Conservation (phyloP, 306 rosid genomes). For the Morella rubra region DNA sequence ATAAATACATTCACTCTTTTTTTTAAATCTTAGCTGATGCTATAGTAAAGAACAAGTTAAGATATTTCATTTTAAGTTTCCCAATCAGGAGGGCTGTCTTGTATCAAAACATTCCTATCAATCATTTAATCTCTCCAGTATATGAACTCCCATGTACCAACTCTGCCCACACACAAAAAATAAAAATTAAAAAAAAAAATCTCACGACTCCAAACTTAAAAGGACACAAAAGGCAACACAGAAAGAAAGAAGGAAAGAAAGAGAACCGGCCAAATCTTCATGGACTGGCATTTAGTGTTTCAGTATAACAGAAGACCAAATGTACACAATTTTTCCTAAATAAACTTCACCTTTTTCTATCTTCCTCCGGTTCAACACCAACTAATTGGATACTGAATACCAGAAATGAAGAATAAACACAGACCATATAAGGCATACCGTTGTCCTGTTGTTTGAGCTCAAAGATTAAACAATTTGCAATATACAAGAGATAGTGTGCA, state of each 20-base stretch:
- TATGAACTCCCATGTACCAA: not conserved
- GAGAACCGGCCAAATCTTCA: too few relatives aligned
- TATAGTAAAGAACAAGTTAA: not conserved
- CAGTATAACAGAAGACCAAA: not conserved
- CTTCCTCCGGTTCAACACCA: constrained; percentile 19
- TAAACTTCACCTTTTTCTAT: not conserved
- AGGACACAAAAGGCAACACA: too few relatives aligned
- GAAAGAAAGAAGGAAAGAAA: not conserved
- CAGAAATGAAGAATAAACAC: constrained; percentile 27
- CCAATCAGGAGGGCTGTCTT: not conserved
- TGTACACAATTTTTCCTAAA: not conserved
- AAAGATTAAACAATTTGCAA: constrained; percentile 63
- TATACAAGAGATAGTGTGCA: constrained; percentile 85
- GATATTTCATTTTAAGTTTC: not conserved
- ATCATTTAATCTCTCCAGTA: not conserved
- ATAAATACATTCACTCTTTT: not conserved
- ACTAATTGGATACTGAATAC: constrained; percentile 12
- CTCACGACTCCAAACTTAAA: too few relatives aligned
- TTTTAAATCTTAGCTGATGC: not conserved
- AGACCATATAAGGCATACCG: constrained; percentile 49
- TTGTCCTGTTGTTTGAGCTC: constrained; percentile 64
- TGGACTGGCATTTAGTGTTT: not conserved
- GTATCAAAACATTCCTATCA: not conserved
- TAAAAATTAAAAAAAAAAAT: not conserved
- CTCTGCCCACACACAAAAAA: not conserved